phyloP scores from a whole-genome alignment of 345 rosid genomes.

The Pistacia atlantica region DNA sequence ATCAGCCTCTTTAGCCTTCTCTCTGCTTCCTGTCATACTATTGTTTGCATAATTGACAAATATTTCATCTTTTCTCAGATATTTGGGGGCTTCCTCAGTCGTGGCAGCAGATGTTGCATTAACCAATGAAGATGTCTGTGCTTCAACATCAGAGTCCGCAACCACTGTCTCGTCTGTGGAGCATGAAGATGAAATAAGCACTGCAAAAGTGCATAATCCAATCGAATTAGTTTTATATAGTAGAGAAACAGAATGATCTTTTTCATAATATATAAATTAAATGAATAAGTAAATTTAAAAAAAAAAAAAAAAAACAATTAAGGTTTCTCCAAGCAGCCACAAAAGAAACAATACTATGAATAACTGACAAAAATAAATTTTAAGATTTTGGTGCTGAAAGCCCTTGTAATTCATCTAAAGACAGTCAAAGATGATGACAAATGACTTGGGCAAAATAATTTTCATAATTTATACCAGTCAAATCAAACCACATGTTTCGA shows the following conservation, averaged over 20 bases:
- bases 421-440: too few relatives aligned
- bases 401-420: too few relatives aligned
- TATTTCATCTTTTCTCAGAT: conserved; percentile 26
- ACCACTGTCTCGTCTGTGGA: conserved; percentile 95
- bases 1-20: conserved; percentile 35
- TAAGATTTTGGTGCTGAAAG: too few relatives aligned
- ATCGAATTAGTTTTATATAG: background rate
- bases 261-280: background rate
- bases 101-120: conserved; percentile 29
- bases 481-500: too few relatives aligned
- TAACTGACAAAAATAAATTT: background rate
- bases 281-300: background rate
- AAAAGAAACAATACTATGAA: background rate
- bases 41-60: conserved; percentile 21
- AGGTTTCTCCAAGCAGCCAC: background rate
- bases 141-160: conserved; percentile 86
- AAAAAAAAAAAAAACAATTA: background rate
- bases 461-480: too few relatives aligned
- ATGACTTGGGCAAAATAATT: too few relatives aligned
- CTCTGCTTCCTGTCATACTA: conserved; percentile 35
- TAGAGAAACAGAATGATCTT: background rate
- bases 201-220: conserved; percentile 44
- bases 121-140: conserved; percentile 48
- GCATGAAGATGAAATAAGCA: conserved; percentile 82
- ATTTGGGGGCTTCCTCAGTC: conserved; percentile 31